Percentiles rank a stretch among this genome's conserved stretches.
These are phyloP conservation scores for Hypoxylon perforatum DNA, from an alignment of 495 filamentous ascomycete species.

Conservation along the genomic window DNA sequence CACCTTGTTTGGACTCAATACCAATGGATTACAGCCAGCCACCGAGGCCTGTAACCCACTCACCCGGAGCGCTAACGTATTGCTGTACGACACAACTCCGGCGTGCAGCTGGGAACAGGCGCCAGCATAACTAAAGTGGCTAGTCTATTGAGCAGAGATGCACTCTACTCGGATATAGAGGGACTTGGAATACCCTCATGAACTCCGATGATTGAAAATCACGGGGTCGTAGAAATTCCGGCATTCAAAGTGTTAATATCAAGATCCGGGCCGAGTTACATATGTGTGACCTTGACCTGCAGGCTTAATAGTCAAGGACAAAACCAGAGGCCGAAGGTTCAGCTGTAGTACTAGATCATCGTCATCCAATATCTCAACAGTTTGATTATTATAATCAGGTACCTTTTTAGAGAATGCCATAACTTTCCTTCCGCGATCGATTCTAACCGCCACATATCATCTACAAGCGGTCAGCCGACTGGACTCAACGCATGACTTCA, in stretches of 20 bases:
- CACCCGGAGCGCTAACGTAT: neutral
- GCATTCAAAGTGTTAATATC: neutral
- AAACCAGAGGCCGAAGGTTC: neutral
- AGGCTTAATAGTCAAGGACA: neutral
- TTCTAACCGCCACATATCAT: neutral
- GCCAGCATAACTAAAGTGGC: neutral
- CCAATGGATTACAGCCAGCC: neutral
- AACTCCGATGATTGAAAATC: conserved; percentile 16
- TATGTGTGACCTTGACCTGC: neutral
- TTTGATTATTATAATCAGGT: neutral
- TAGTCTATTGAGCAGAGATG: neutral
- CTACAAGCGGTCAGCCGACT: neutral
- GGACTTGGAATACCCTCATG: neutral
- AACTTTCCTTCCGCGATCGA: neutral
- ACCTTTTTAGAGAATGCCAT: conserved; percentile 1
- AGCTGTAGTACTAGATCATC: neutral
- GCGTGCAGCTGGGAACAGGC: neutral
- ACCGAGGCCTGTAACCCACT: neutral
- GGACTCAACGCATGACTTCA: conserved; percentile 8
- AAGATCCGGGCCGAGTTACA: neutral
- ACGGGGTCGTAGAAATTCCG: conserved; percentile 10
- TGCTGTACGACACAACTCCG: neutral
- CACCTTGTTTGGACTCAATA: neutral
- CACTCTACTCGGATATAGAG: neutral
- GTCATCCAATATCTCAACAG: neutral